Conservation (phyloP, 2,329 filamentous ascomycete genomes). For the Alternaria metachromatica region DNA sequence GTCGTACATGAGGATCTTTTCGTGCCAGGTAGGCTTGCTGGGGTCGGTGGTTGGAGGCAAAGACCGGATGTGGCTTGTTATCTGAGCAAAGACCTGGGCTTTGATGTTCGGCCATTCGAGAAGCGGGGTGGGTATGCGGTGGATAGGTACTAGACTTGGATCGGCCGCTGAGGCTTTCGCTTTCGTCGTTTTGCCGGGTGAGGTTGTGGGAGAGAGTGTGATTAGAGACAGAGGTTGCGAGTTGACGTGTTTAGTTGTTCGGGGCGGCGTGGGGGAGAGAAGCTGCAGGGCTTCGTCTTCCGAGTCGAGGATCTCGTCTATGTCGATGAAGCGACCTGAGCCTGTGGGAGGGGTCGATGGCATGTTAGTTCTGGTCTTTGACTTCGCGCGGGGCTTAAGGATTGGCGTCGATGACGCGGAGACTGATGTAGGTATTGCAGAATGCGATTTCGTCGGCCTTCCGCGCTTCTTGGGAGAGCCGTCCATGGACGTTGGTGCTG, state of each 20-base stretch:
- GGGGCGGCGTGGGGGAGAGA: constrained; percentile 45
- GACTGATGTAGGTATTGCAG: constrained; percentile 5
- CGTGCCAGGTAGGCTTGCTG: constrained; percentile 72
- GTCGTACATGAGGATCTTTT: constrained; percentile 94
- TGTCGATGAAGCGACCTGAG: constrained; percentile 36
- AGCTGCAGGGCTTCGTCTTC: constrained; percentile 42
- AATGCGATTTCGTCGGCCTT: constrained; percentile 26
- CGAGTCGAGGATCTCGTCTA: constrained; percentile 51
- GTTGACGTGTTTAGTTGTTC: constrained; percentile 20
- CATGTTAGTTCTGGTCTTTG: not conserved
- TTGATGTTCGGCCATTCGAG: constrained; percentile 45
- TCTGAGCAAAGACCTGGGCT: constrained; percentile 53
- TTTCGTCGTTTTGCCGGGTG: not conserved
- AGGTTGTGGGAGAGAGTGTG: constrained; percentile 1
- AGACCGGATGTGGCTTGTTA: constrained; percentile 57
- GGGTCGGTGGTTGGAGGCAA: constrained; percentile 51
- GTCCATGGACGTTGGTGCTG: not conserved
- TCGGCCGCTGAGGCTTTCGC: not conserved
- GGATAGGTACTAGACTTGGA: constrained; percentile 12
- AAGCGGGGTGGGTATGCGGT: constrained; percentile 19
- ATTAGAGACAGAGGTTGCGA: constrained; percentile 26
- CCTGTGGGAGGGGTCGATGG: constrained; percentile 23
- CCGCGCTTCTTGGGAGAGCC: constrained; percentile 30
- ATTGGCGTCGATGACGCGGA: constrained; percentile 6
- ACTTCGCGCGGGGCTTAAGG: not conserved